Evolutionary conservation across 352 stramenopile species (phyloP).

Genomic region (Globisporangium spinosum): DNA sequence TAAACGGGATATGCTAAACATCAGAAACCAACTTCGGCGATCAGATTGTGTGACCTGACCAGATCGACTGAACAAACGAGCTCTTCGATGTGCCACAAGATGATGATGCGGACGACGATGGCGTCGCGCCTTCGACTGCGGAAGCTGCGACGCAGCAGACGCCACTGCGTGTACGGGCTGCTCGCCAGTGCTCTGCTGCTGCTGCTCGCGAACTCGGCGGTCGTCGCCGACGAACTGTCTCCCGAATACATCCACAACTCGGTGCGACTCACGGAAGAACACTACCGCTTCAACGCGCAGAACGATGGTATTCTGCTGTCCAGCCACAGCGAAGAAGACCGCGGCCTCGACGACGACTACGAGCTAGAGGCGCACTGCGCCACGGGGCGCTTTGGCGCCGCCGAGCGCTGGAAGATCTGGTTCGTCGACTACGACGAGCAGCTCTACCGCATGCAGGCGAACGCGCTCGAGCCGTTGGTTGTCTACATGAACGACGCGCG

Average conservation of each 20-base stretch:
- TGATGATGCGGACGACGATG: not conserved
- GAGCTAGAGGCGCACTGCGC: not conserved
- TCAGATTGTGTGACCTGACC: too few relatives aligned
- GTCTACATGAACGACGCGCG: slow-evolving; percentile 13
- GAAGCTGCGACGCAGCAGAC: not conserved
- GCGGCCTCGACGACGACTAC: not conserved
- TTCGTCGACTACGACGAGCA: slow-evolving; percentile 5
- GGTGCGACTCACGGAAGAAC: slow-evolving; percentile 9
- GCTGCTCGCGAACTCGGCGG: not conserved
- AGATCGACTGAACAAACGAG: not conserved
- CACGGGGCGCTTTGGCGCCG: slow-evolving; percentile 11
- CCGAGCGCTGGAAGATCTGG: slow-evolving; percentile 13
- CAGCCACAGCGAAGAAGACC: not conserved
- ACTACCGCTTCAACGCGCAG: slow-evolving; percentile 15
- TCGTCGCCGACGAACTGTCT: not conserved
- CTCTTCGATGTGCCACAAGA: not conserved
- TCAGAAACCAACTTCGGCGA: too few relatives aligned
- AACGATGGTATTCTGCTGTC: not conserved
- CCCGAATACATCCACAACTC: slow-evolving; percentile 2
- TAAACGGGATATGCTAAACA: too few relatives aligned
- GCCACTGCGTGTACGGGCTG: too few relatives aligned
- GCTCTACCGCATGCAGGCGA: slow-evolving; percentile 4
- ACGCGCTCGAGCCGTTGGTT: not conserved
- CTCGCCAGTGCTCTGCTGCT: not conserved
- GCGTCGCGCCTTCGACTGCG: too few relatives aligned